phyloP scores from a whole-genome alignment of 257 asterid genomes.

The Fraxinus anomala region DNA sequence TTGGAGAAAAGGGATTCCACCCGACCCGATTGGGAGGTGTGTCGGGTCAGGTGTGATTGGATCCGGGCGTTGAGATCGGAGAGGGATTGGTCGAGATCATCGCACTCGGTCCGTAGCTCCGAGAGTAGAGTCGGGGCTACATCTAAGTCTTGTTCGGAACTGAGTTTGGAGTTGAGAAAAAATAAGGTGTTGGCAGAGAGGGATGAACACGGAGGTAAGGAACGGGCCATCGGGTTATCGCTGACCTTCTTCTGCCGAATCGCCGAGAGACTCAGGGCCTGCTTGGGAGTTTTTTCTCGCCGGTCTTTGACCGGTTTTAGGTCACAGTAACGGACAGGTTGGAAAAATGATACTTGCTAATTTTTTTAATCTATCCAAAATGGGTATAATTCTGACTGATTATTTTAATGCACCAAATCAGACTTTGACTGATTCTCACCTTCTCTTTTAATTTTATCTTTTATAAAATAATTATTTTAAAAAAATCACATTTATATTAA shows the following conservation, averaged over 20 bases:
- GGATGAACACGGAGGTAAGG: constrained; percentile 62
- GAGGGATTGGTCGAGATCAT: constrained; percentile 55
- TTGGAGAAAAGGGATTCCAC: constrained; percentile 44
- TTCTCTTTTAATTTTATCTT: too few species aligned
- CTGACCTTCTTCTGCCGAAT: not conserved
- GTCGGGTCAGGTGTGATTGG: constrained; percentile 43
- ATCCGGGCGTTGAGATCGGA: constrained; percentile 57
- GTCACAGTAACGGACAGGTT: too few species aligned
- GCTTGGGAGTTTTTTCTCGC: too few species aligned
- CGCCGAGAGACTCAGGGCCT: too few species aligned
- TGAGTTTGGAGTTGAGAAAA: constrained; percentile 66
- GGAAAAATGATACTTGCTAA: too few species aligned
- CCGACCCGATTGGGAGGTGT: constrained; percentile 59
- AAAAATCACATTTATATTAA: too few species aligned
- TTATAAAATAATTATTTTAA: too few species aligned
- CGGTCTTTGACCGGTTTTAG: too few species aligned
- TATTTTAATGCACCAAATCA: too few species aligned
- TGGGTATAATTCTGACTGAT: too few species aligned
- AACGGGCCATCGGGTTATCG: constrained; percentile 33
- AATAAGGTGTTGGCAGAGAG: constrained; percentile 59
- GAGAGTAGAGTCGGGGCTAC: constrained; percentile 62
- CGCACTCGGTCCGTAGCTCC: constrained; percentile 67
- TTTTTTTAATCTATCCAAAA: too few species aligned
- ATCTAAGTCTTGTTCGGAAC: constrained; percentile 55
- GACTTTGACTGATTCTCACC: too few species aligned